Percentiles rank a stretch among this genome's conserved stretches.
These are phyloP conservation scores for Periglandula ipomoeae DNA, from an alignment of 2,329 filamentous ascomycete genomes.

Conservation along the genomic window DNA sequence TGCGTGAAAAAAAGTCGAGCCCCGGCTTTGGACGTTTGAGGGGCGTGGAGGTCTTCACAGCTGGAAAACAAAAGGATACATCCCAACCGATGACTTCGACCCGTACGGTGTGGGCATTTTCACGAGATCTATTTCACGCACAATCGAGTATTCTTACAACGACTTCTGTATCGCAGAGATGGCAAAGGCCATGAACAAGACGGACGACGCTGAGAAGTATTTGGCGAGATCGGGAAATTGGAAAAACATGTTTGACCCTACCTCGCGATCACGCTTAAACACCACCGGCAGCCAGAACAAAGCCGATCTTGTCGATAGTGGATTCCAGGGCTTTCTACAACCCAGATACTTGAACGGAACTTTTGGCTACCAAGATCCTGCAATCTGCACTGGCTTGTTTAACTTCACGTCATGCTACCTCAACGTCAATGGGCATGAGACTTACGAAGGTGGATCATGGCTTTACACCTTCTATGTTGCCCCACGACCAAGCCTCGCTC, in stretches of 20 bases:
- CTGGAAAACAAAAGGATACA: conserved; percentile 65
- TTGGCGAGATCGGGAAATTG: conserved; percentile 54
- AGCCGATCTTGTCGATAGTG: neutral
- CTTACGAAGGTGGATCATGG: conserved; percentile 64
- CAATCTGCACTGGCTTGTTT: conserved; percentile 26
- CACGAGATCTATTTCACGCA: conserved; percentile 62
- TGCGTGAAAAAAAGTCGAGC: conserved; percentile 33
- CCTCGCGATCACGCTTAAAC: conserved; percentile 13
- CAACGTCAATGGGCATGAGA: conserved; percentile 26
- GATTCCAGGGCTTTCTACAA: conserved; percentile 55
- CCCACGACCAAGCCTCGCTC: conserved; percentile 38
- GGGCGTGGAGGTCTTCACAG: conserved; percentile 62
- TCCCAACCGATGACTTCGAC: conserved; percentile 61
- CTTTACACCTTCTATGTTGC: conserved; percentile 58
- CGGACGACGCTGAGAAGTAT: conserved; percentile 49
- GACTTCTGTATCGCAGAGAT: conserved; percentile 63
- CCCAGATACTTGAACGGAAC: conserved; percentile 56
- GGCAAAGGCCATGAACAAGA: conserved; percentile 46
- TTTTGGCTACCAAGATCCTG: conserved; percentile 58
- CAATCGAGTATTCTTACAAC: conserved; percentile 72
- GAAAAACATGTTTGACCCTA: conserved; percentile 52
- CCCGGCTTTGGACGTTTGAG: conserved; percentile 56
- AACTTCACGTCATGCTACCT: conserved; percentile 33
- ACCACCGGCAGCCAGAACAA: neutral
- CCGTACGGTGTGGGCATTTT: conserved; percentile 52